Evolutionary conservation across 2,329 filamentous ascomycete species (phyloP).

Genomic region (Penicillium sp.): DNA sequence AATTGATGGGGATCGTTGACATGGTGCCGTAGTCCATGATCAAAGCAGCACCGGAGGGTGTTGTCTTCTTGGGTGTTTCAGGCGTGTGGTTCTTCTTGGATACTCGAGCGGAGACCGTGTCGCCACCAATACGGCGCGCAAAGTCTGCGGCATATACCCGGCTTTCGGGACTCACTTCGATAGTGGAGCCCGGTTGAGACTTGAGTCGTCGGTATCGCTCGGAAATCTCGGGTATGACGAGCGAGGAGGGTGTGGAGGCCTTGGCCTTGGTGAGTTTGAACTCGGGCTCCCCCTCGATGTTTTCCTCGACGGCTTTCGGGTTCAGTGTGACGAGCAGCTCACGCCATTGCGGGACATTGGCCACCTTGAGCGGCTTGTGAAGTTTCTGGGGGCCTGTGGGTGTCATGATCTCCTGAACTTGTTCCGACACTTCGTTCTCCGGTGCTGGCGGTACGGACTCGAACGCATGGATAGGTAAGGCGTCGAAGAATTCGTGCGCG

Average conservation of each 20-base stretch:
- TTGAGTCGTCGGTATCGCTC: conserved; percentile 72
- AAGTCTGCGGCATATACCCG: conserved; percentile 75
- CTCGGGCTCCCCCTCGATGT: conserved; percentile 56
- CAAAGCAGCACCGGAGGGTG: conserved; percentile 77
- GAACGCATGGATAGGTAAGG: conserved; percentile 91
- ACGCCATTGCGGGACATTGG: conserved; percentile 62
- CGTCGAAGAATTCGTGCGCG: conserved; percentile 98
- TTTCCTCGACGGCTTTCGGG: conserved; percentile 50
- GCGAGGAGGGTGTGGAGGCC: conserved; percentile 70
- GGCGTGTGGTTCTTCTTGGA: conserved; percentile 19
- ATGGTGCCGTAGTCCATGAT: conserved; percentile 90
- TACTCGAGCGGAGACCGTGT: conserved; percentile 26
- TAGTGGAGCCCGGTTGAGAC: conserved; percentile 59
- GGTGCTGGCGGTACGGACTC: conserved; percentile 60
- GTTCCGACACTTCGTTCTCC: conserved; percentile 27
- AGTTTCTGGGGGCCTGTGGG: conserved; percentile 45
- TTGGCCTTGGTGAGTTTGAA: conserved; percentile 80
- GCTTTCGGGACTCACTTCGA: conserved; percentile 87
- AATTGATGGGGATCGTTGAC: conserved; percentile 75
- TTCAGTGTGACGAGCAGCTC: conserved; percentile 72
- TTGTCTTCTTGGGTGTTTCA: conserved; percentile 48
- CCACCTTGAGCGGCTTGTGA: conserved; percentile 35
- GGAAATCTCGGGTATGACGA: conserved; percentile 77
- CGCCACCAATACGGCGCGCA: conserved; percentile 73
- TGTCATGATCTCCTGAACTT: conserved; percentile 45